phyloP scores from a whole-genome alignment of 441 rosid genomes.

The Theobroma grandiflorum region DNA sequence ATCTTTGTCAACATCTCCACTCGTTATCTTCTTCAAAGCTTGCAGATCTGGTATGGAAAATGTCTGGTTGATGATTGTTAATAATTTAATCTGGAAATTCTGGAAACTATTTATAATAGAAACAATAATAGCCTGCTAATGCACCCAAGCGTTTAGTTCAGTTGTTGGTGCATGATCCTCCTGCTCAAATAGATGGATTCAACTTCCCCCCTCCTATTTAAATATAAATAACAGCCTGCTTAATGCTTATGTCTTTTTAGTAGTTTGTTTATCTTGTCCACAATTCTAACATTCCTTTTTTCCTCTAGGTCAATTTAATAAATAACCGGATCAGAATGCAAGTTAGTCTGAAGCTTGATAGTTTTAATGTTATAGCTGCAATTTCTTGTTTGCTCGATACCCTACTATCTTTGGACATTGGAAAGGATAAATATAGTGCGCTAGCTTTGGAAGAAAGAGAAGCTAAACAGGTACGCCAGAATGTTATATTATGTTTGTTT shows the following conservation, averaged over 20 bases:
- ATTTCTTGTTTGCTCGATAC: slow-evolving; percentile 57
- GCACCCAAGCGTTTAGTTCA: too few species aligned
- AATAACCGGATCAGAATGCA: slow-evolving; percentile 59
- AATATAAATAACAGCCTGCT: not conserved
- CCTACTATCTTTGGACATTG: slow-evolving; percentile 50
- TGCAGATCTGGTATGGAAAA: slow-evolving; percentile 67
- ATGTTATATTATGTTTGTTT: slow-evolving; percentile 6
- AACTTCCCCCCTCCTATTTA: too few species aligned
- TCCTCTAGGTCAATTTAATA: slow-evolving; percentile 65
- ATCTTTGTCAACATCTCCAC: slow-evolving; percentile 69
- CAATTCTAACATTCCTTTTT: slow-evolving; percentile 22
- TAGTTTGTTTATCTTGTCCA: slow-evolving; percentile 3
- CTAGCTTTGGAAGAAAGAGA: slow-evolving; percentile 49
- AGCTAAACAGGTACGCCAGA: slow-evolving; percentile 61
- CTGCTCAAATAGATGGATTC: too few species aligned
- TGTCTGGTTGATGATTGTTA: slow-evolving; percentile 27
- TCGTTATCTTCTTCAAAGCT: slow-evolving; percentile 64
- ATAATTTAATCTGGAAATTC: slow-evolving; percentile 14
- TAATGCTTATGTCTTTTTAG: not conserved
- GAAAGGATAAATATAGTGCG: slow-evolving; percentile 37
- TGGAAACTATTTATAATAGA: not conserved
- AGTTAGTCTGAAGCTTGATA: slow-evolving; percentile 68
- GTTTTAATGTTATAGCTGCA: slow-evolving; percentile 68
- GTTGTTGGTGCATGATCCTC: too few species aligned
- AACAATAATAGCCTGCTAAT: slow-evolving; percentile 13